These are phyloP conservation scores for Fomitopsis palustris DNA, from an alignment of 1,284 basidiomycete species.

Conservation along the genomic window DNA sequence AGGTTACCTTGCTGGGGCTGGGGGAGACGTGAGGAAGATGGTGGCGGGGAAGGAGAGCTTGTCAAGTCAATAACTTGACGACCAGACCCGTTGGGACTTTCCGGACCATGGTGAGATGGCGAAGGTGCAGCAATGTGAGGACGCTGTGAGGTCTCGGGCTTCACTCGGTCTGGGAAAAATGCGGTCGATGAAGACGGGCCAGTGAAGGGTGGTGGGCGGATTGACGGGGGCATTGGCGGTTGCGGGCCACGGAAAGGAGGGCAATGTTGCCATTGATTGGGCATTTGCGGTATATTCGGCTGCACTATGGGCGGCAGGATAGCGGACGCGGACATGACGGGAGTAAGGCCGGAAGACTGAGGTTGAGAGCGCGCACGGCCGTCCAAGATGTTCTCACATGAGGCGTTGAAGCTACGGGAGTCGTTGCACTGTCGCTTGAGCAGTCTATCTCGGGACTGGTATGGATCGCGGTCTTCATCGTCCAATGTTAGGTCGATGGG, in stretches of 20 bases:
- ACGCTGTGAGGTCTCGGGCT: conserved; percentile 17
- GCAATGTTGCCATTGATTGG: conserved; percentile 6
- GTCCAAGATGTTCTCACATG: conserved; percentile 7
- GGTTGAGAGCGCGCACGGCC: conserved; percentile 12
- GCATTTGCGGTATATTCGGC: neutral
- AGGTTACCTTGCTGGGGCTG: conserved; percentile 20
- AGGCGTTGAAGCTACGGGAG: conserved; percentile 25
- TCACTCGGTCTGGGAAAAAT: conserved; percentile 27
- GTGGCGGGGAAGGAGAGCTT: conserved; percentile 67
- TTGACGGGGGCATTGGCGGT: conserved; percentile 15
- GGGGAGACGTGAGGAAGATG: conserved; percentile 27
- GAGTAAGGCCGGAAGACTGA: conserved; percentile 28
- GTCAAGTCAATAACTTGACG: conserved; percentile 75
- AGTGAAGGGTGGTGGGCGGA: conserved; percentile 18
- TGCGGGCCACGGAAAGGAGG: conserved; percentile 8
- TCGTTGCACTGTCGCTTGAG: conserved; percentile 22
- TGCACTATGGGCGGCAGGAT: conserved; percentile 11
- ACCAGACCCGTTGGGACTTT: conserved; percentile 4
- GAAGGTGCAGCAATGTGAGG: conserved; percentile 14
- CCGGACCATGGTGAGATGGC: neutral
- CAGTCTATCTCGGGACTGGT: conserved; percentile 18
- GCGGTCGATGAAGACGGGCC: conserved; percentile 30
- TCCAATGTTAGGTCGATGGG: conserved; percentile 32
- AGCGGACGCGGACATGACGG: conserved; percentile 28
- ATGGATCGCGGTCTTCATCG: conserved; percentile 23